phyloP scores from a whole-genome alignment of 2,329 filamentous ascomycete species.

The Tolypocladium endophyticum region DNA sequence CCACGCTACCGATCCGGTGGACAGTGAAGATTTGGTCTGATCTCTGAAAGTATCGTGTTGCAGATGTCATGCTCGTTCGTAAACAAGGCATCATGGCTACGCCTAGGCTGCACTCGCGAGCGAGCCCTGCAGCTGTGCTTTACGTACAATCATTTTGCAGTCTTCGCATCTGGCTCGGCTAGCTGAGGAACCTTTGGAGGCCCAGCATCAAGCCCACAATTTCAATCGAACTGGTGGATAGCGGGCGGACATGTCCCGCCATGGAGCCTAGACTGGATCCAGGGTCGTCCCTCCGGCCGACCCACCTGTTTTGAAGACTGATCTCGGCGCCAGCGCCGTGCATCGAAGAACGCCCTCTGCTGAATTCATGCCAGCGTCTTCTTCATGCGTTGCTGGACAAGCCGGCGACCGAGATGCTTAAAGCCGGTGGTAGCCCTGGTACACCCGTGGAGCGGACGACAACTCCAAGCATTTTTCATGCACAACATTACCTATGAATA shows the following conservation, averaged over 20 bases:
- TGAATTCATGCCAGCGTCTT: not conserved
- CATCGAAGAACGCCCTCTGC: not conserved
- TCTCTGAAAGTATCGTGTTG: not conserved
- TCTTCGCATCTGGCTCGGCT: not conserved
- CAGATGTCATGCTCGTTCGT: not conserved
- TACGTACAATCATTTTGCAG: not conserved
- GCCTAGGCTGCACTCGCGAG: not conserved
- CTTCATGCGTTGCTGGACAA: not conserved
- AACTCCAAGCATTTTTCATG: not conserved
- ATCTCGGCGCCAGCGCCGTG: constrained; percentile 10
- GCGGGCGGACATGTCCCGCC: not conserved
- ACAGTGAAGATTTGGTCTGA: not conserved
- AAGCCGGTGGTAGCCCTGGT: constrained; percentile 15
- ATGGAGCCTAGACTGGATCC: constrained; percentile 7
- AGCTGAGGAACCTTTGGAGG: not conserved
- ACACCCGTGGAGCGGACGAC: not conserved
- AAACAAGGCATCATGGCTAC: not conserved
- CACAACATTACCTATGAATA: not conserved
- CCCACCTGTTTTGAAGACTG: constrained; percentile 15
- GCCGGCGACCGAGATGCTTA: constrained; percentile 20
- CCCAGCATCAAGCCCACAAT: not conserved
- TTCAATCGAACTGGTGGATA: not conserved
- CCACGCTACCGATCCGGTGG: not conserved
- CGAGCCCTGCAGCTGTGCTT: not conserved
- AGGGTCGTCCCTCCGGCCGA: constrained; percentile 13